Evolutionary conservation across 2,329 filamentous ascomycete genomes (phyloP).

Genomic region (Aspergillus tamarii): DNA sequence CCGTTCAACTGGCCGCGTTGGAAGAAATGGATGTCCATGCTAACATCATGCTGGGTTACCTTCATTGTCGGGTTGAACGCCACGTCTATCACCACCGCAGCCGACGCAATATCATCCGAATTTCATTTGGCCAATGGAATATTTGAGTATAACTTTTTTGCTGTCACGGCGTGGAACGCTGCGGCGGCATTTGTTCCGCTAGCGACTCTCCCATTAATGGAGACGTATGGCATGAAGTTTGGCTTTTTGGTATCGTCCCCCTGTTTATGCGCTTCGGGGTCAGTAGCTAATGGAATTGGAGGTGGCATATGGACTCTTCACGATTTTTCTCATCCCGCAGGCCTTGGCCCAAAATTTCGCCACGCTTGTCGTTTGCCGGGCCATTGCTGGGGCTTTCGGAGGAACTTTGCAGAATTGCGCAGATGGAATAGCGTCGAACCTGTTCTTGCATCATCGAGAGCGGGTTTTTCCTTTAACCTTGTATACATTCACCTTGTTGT

Average conservation of each 20-base stretch:
- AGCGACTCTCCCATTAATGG: slow-evolving; percentile 24
- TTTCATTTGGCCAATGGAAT: slow-evolving; percentile 19
- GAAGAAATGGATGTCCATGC: slow-evolving; percentile 25
- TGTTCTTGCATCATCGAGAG: slow-evolving; percentile 11
- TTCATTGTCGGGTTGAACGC: slow-evolving; percentile 25
- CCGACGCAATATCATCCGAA: slow-evolving; percentile 17
- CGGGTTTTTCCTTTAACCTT: slow-evolving; percentile 33
- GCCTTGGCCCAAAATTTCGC: slow-evolving; percentile 51
- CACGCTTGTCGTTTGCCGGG: slow-evolving; percentile 47
- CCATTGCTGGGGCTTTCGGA: slow-evolving; percentile 43
- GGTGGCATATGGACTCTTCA: slow-evolving; percentile 44
- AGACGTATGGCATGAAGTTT: slow-evolving; percentile 23
- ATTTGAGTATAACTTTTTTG: slow-evolving; percentile 26
- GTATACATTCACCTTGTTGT: slow-evolving; percentile 46
- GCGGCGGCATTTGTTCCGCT: slow-evolving; percentile 24
- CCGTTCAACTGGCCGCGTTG: slow-evolving; percentile 24
- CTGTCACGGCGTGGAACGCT: slow-evolving; percentile 24
- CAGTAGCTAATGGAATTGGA: not conserved
- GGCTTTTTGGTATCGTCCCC: slow-evolving; percentile 14
- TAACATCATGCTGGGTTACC: slow-evolving; percentile 22
- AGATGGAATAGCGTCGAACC: slow-evolving; percentile 13
- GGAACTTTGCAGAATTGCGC: slow-evolving; percentile 15
- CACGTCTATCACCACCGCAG: slow-evolving; percentile 25
- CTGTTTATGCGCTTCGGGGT: not conserved
- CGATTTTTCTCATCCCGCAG: slow-evolving; percentile 49